Evolutionary conservation across 2,329 filamentous ascomycete species (phyloP).

Genomic region (Fusarium fracticaudum): DNA sequence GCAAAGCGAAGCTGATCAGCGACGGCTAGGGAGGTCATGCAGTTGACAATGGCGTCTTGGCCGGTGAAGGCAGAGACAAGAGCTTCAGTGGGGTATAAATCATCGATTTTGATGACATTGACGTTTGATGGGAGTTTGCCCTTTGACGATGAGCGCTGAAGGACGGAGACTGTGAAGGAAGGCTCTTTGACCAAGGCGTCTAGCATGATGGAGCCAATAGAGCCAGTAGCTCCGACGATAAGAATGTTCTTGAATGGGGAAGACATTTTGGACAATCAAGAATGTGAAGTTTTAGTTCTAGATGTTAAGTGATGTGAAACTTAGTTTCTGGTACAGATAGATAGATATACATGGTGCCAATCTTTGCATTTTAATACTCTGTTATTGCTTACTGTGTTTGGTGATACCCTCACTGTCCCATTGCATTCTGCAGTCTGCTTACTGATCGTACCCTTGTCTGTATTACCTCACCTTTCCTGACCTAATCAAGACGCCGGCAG

Average conservation of each 20-base stretch:
- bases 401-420: background rate
- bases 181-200: background rate
- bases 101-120: background rate
- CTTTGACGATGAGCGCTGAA: background rate
- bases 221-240: background rate
- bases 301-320: accelerated
- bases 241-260: conserved; percentile 4
- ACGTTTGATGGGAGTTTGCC: background rate
- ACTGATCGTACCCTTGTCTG: background rate
- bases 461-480: background rate
- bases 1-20: conserved; percentile 5
- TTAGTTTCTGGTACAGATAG: accelerated
- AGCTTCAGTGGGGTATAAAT: background rate
- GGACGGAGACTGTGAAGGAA: background rate
- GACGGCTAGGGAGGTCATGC: conserved; percentile 12
- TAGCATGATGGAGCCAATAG: background rate
- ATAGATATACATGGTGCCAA: accelerated
- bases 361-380: background rate
- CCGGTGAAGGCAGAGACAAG: background rate
- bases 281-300: background rate
- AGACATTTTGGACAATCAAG: background rate
- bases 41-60: background rate
- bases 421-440: background rate
- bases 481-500: background rate
- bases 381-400: accelerated